A percentile compares a stretch with the other conserved stretches of the same genome.
phyloP scores from a whole-genome alignment of 192 early-diverging fungal species.

The Piromyces finnis region DNA sequence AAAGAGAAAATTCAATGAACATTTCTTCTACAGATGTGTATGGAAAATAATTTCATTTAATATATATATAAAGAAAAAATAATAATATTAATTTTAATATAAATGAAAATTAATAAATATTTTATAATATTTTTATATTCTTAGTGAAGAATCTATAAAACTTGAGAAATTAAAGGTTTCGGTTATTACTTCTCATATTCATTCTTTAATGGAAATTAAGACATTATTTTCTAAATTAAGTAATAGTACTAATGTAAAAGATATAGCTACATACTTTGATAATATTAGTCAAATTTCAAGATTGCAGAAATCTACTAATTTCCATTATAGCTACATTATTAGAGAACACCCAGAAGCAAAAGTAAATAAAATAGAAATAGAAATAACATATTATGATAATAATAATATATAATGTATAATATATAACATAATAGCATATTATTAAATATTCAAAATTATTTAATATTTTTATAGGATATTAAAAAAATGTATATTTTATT shows the following conservation, averaged over 20 bases:
- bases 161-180: not conserved
- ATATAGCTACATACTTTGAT: not conserved
- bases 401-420: no score
- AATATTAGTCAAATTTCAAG: not conserved
- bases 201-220: not conserved
- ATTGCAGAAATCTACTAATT: not conserved
- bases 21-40: not conserved
- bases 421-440: no score
- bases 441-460: no score
- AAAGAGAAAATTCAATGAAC: not conserved
- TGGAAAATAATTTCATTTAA: not conserved
- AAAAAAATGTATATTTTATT: no score
- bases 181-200: not conserved
- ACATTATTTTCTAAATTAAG: not conserved
- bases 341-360: not conserved
- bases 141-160: not conserved
- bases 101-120: not conserved
- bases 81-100: no score
- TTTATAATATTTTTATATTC: no score
- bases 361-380: no score
- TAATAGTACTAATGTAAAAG: not conserved
- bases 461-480: not conserved
- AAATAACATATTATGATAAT: no score
- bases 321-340: not conserved
- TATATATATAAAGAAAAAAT: no score